Evolutionary conservation across 2,329 filamentous ascomycete genomes (phyloP), one percentile per base, ranked within the genome.

Genomic region (Colletotrichum theobromicola): DNA sequence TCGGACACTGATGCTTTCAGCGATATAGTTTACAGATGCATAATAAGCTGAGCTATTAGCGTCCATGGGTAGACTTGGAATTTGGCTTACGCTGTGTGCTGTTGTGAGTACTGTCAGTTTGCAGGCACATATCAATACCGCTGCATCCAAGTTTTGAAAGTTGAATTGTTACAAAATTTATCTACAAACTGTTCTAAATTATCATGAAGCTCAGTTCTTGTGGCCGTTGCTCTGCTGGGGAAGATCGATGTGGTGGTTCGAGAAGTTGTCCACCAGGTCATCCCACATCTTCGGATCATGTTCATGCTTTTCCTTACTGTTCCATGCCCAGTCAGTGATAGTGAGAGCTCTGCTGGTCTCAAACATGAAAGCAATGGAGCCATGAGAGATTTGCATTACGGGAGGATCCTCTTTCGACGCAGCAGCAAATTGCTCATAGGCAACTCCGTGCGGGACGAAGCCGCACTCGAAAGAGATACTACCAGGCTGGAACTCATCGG

Each of bases 261-360:
- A 86, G 74, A 90, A 90, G 77, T 89, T 88, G 77, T 89, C 88
- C 2, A 90, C 87, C 10, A 90, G 80, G 67, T 85, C 82, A 79
- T 90, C 88, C 88, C 88, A 90, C 88, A 90, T 87, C 77, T 84
- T 86, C 1, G 85, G 85, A 67, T 88, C 85, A 70, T 87, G 86
- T 75, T 87, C 86, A 70, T 84, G 82, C 64, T 79, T 81, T 77
- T 83, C 80, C n/a, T 82, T 75, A 70, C 80, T 82, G 18, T 81
- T 82, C 80, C 81, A 84, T 3, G 89, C 90, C 85, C 87, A 91
- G 57, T 91, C 89, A 7, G 89, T 90, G 64, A 91, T 88, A 5
- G 88, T 89, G 21, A 91, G 89, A 80, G 90, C 88, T 46, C 89
- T 78, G 72, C 84, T 87, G 66, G 84, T 87, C 79, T 88, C 87